Conservation (phyloP, 2,329 filamentous ascomycete genomes). For the Capronia coronata region DNA sequence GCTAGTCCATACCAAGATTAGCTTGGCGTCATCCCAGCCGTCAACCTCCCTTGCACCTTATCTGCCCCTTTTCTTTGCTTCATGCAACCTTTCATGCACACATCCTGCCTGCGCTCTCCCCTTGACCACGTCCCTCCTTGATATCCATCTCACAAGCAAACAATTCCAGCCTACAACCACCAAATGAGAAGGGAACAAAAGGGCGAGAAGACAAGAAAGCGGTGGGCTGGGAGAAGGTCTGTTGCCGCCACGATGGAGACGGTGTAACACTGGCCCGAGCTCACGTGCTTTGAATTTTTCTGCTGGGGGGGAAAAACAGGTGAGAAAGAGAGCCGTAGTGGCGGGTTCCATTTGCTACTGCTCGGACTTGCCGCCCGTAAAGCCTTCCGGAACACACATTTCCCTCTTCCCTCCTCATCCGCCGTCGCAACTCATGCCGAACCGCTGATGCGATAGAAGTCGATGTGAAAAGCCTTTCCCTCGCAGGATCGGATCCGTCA, state of each 20-base stretch:
- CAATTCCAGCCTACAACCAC: neutral
- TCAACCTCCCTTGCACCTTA: slow-evolving; percentile 11
- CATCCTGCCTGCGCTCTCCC: slow-evolving; percentile 11
- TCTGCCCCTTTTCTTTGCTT: slow-evolving; percentile 16
- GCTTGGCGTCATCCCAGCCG: slow-evolving; percentile 4
- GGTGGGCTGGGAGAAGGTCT: slow-evolving; percentile 1
- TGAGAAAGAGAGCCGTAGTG: neutral
- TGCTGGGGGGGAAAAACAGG: neutral
- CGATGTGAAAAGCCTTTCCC: no score
- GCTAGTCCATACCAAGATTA: slow-evolving; percentile 3
- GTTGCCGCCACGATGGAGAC: slow-evolving; percentile 1
- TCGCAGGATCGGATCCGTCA: no score
- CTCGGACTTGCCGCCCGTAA: slow-evolving; percentile 5
- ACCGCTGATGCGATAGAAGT: no score
- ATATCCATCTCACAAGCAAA: neutral
- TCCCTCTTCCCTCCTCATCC: neutral
- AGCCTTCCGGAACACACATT: neutral
- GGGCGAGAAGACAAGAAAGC: neutral
- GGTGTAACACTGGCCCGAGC: slow-evolving; percentile 14
- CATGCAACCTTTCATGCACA: slow-evolving; percentile 4
- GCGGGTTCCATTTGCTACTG: neutral
- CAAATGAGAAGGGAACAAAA: neutral
- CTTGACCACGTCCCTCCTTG: slow-evolving; percentile 7
- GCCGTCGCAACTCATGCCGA: no score
- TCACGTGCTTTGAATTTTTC: slow-evolving; percentile 19